These are phyloP conservation scores for Rhizoctonia solani DNA, from an alignment of 1,284 basidiomycete species.

Conservation along the genomic window DNA sequence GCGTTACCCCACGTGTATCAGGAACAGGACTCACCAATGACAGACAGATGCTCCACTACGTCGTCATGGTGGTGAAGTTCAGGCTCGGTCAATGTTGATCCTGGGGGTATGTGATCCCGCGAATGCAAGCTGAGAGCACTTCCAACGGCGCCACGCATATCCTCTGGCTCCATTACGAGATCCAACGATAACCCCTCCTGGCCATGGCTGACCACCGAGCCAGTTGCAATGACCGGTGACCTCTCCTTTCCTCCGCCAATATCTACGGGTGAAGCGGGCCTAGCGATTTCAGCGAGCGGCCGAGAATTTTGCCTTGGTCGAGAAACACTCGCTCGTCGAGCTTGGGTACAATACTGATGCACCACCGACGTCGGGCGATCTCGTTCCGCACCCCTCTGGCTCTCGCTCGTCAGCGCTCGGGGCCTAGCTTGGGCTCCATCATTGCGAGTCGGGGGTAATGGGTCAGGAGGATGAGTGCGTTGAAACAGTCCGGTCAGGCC, in stretches of 20 bases:
- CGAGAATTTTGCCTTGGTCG: constrained; percentile 3
- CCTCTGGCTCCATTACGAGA: constrained; percentile 18
- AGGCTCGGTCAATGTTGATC: constrained; percentile 18
- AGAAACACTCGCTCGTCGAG: background rate
- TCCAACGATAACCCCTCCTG: constrained; percentile 31
- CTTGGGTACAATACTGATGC: constrained; percentile 16
- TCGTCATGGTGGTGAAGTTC: constrained; percentile 64
- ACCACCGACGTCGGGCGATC: constrained; percentile 12
- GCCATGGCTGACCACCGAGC: constrained; percentile 17
- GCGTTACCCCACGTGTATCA: constrained; percentile 11
- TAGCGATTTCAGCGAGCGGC: constrained; percentile 2
- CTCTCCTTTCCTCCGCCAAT: background rate
- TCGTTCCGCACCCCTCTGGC: background rate
- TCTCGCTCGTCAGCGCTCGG: constrained; percentile 25
- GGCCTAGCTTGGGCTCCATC: background rate
- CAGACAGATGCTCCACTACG: constrained; percentile 76
- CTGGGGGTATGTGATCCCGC: constrained; percentile 39
- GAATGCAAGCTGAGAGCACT: constrained; percentile 52
- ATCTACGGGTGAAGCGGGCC: background rate
- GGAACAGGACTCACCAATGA: constrained; percentile 58
- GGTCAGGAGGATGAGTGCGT: constrained; percentile 11
- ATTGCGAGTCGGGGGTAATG: background rate
- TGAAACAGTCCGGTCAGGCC: constrained; percentile 39
- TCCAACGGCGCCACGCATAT: constrained; percentile 50
- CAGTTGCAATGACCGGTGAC: constrained; percentile 9